phyloP scores from a whole-genome alignment of 2,329 filamentous ascomycete species.

The Fusarium algeriense region DNA sequence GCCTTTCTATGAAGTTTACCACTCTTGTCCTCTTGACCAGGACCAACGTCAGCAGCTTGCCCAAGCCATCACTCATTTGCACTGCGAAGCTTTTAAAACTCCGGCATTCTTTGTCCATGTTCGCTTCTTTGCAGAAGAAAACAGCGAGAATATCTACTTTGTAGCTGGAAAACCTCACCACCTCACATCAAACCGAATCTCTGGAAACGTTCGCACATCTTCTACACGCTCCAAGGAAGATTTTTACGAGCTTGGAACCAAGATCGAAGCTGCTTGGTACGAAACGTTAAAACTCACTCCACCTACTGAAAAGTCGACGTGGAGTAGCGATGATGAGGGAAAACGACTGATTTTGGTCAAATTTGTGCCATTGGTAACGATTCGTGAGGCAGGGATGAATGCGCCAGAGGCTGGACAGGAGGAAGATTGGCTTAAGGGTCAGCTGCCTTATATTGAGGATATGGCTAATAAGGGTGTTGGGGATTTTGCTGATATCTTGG shows the following conservation, averaged over 20 bases:
- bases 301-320: not conserved
- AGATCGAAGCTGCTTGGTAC: constrained; percentile 33
- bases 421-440: constrained; percentile 23
- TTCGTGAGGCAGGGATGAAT: constrained; percentile 36
- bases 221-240: constrained; percentile 3
- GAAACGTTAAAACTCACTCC: not conserved
- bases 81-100: constrained; percentile 31
- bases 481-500: constrained; percentile 17
- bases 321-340: constrained; percentile 6
- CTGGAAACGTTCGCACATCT: constrained; percentile 34
- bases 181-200: constrained; percentile 25
- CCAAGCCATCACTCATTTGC: constrained; percentile 22
- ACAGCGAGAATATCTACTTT: constrained; percentile 20
- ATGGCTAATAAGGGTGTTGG: constrained; percentile 26
- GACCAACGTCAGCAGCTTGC: constrained; percentile 26
- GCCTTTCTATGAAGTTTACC: constrained; percentile 38
- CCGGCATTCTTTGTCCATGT: constrained; percentile 38
- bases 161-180: constrained; percentile 20
- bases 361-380: constrained; percentile 31
- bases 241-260: constrained; percentile 29
- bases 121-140: constrained; percentile 17
- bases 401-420: constrained; percentile 39
- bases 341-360: constrained; percentile 28
- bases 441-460: constrained; percentile 23
- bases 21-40: constrained; percentile 22